phyloP scores from a whole-genome alignment of 176 grass and related monocot species.

The Chrysopogon serrulatus region DNA sequence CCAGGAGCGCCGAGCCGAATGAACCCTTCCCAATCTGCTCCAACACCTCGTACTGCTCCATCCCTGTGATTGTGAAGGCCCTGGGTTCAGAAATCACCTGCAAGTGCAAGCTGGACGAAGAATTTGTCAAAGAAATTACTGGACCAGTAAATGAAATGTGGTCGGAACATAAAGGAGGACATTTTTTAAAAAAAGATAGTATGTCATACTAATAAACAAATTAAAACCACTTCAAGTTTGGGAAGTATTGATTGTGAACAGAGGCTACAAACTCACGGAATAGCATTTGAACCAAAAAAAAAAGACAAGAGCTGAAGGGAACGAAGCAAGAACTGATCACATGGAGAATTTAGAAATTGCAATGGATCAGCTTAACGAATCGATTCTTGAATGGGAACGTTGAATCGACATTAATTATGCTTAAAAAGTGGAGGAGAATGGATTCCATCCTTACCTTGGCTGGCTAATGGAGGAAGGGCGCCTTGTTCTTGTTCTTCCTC shows the following conservation, averaged over 20 bases:
- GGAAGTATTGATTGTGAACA: neutral
- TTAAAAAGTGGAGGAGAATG: neutral
- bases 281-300: neutral
- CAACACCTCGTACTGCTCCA: constrained; percentile 94
- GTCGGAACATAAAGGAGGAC: neutral
- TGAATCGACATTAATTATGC: neutral
- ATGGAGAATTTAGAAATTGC: neutral
- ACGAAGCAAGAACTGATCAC: neutral
- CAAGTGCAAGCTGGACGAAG: neutral
- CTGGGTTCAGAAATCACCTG: constrained; percentile 20
- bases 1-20: constrained; percentile 87
- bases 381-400: neutral
- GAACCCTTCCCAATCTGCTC: constrained; percentile 97
- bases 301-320: neutral
- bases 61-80: neutral
- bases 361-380: neutral
- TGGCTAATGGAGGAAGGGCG: neutral
- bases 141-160: neutral
- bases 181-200: neutral
- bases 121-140: neutral
- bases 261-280: neutral
- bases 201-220: neutral
- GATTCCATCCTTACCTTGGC: neutral
- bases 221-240: neutral
- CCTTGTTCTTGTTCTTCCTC: neutral